A percentile compares a stretch with the other conserved stretches of the same genome.
These are phyloP conservation scores for Cladophialophora carrionii DNA, from an alignment of 2,329 filamentous ascomycete species.

Conservation along the genomic window DNA sequence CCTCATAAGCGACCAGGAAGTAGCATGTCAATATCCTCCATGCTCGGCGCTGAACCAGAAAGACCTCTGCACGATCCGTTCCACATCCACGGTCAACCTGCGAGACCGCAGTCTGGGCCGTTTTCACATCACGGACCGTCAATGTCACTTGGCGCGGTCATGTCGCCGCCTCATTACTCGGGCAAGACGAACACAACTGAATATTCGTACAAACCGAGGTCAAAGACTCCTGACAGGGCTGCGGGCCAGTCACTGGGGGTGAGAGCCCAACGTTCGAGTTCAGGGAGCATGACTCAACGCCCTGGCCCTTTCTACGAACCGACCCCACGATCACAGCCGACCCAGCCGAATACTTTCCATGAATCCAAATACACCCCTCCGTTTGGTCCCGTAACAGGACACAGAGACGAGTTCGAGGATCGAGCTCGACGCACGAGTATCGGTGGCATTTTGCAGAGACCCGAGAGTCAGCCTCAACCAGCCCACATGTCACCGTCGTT, in stretches of 20 bases:
- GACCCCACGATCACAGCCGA: slow-evolving; percentile 19
- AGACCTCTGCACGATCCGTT: slow-evolving; percentile 51
- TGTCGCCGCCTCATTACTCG: slow-evolving; percentile 50
- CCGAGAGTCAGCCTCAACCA: slow-evolving; percentile 43
- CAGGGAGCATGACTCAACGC: slow-evolving; percentile 36
- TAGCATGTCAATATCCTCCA: slow-evolving; percentile 75
- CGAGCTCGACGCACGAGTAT: slow-evolving; percentile 49
- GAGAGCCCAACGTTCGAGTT: slow-evolving; percentile 39
- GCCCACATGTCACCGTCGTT: slow-evolving; percentile 20
- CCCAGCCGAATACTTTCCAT: slow-evolving; percentile 11
- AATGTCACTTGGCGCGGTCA: slow-evolving; percentile 44
- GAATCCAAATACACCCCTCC: slow-evolving; percentile 30
- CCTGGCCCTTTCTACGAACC: slow-evolving; percentile 32
- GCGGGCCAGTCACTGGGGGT: slow-evolving; percentile 44
- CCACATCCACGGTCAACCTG: slow-evolving; percentile 44
- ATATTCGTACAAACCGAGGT: slow-evolving; percentile 66
- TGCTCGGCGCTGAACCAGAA: slow-evolving; percentile 62
- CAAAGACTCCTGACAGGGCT: slow-evolving; percentile 68
- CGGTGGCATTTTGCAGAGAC: slow-evolving; percentile 48
- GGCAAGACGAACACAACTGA: slow-evolving; percentile 57
- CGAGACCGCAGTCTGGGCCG: slow-evolving; percentile 41
- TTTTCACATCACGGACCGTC: slow-evolving; percentile 43
- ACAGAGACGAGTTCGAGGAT: slow-evolving; percentile 35
- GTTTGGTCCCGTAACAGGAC: slow-evolving; percentile 21
- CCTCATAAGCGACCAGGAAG: slow-evolving; percentile 55